These are phyloP conservation scores for Phialophora macrospora DNA, from an alignment of 2,329 filamentous ascomycete genomes.

Conservation along the genomic window DNA sequence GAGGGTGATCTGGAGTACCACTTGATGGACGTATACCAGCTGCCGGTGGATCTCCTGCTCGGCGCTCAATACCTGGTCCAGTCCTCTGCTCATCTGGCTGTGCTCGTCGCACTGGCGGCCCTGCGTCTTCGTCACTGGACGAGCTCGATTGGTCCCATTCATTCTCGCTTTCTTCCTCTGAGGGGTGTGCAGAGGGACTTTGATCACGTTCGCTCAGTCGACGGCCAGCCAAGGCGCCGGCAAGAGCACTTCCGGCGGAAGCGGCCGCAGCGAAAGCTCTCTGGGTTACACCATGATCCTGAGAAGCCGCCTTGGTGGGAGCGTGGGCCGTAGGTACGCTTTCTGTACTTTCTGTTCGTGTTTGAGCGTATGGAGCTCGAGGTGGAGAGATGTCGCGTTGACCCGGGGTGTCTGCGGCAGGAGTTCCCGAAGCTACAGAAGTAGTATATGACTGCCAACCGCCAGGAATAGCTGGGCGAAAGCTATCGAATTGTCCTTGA, in stretches of 20 bases:
- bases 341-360: constrained; percentile 31
- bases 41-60: background rate
- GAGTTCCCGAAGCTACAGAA: constrained; percentile 22
- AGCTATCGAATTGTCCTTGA: constrained; percentile 48
- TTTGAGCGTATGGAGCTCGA: constrained; percentile 15
- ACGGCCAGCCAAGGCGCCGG: constrained; percentile 50
- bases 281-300: constrained; percentile 23
- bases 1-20: constrained; percentile 4
- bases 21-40: background rate
- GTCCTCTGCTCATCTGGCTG: background rate
- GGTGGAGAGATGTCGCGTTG: constrained; percentile 9
- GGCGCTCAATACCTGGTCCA: background rate
- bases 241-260: constrained; percentile 55
- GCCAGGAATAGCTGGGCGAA: constrained; percentile 58
- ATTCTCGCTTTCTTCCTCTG: constrained; percentile 41
- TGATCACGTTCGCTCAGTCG: constrained; percentile 42
- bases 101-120: constrained; percentile 48
- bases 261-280: constrained; percentile 51
- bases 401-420: constrained; percentile 18
- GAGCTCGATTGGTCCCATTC: constrained; percentile 43
- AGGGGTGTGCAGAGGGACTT: constrained; percentile 27
- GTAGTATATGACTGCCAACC: constrained; percentile 59
- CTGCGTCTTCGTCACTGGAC: constrained; percentile 47
- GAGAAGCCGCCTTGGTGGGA: constrained; percentile 17
- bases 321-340: constrained; percentile 37